A percentile compares a stretch with the other conserved stretches of the same genome.
These are phyloP conservation scores for Colletotrichum tropicicola DNA, from an alignment of 2,329 filamentous ascomycete genomes.

Conservation along the genomic window DNA sequence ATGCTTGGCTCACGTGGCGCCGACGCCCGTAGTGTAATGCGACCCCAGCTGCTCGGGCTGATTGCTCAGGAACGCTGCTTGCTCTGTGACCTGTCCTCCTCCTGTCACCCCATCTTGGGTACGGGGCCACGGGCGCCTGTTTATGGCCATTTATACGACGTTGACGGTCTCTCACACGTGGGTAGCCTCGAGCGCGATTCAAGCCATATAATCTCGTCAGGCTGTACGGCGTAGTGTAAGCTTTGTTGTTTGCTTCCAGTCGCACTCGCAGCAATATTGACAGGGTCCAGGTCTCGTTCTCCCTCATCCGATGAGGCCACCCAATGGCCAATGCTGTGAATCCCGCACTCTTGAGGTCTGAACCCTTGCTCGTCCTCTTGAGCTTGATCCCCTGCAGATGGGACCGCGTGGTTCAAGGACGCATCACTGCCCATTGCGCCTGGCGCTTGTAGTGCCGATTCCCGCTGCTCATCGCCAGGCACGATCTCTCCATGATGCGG, in stretches of 20 bases:
- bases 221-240: not conserved
- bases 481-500: slow-evolving; percentile 5
- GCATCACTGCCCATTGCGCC: not conserved
- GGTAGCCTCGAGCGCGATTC: not conserved
- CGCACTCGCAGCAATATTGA: not conserved
- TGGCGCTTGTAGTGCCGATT: slow-evolving; percentile 1
- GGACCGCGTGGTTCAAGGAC: slow-evolving; percentile 3
- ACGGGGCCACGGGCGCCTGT: slow-evolving; percentile 4
- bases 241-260: not conserved
- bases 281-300: not conserved
- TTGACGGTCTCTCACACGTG: slow-evolving; percentile 3
- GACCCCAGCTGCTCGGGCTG: slow-evolving; percentile 16
- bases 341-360: not conserved
- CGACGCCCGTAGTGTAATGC: too few relatives aligned
- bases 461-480: not conserved
- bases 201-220: not conserved
- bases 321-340: slow-evolving; percentile 12
- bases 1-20: slow-evolving; percentile 30
- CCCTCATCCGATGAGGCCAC: not conserved
- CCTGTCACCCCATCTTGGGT: not conserved
- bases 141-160: not conserved
- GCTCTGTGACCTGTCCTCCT: not conserved
- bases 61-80: not conserved
- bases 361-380: not conserved
- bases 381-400: slow-evolving; percentile 3